Conservation (phyloP, 768 basidiomycete genomes). For the Lentinula sp. region DNA sequence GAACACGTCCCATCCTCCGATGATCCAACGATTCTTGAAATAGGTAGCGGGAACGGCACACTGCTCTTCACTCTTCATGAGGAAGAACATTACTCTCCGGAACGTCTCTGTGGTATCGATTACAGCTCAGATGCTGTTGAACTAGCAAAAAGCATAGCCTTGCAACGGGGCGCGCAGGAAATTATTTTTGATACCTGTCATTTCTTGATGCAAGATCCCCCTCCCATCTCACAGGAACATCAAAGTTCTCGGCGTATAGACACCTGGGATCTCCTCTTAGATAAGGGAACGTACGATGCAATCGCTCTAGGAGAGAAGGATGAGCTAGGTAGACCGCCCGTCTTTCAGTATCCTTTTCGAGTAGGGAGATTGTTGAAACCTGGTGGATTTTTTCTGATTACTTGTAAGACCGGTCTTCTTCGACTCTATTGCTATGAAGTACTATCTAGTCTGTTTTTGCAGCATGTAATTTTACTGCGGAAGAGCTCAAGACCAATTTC, state of each 20-base stretch:
- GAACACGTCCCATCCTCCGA: slow-evolving; percentile 44
- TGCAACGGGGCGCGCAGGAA: slow-evolving; percentile 28
- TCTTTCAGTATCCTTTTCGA: slow-evolving; percentile 53
- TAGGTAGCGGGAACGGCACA: slow-evolving; percentile 79
- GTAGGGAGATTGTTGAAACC: slow-evolving; percentile 53
- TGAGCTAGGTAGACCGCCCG: slow-evolving; percentile 43
- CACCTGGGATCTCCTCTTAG: slow-evolving; percentile 70
- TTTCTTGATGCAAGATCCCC: slow-evolving; percentile 55
- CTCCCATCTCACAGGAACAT: slow-evolving; percentile 18
- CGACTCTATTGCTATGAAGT: slow-evolving; percentile 16
- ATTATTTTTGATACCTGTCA: slow-evolving; percentile 58
- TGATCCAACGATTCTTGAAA: slow-evolving; percentile 57
- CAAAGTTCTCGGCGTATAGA: slow-evolving; percentile 14
- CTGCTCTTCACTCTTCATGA: slow-evolving; percentile 67
- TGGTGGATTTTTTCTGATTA: slow-evolving; percentile 71
- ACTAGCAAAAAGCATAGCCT: slow-evolving; percentile 54
- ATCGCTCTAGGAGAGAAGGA: slow-evolving; percentile 68
- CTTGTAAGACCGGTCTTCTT: slow-evolving; percentile 40
- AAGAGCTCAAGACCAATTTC: slow-evolving; percentile 59
- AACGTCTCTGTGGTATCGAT: slow-evolving; percentile 60
- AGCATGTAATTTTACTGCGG: slow-evolving; percentile 86
- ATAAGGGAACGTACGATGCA: slow-evolving; percentile 89
- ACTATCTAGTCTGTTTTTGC: not conserved
- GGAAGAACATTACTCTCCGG: slow-evolving; percentile 48
- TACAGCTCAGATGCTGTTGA: slow-evolving; percentile 70